Conservation (phyloP, 2,329 filamentous ascomycete genomes). For the Mycocentrospora acerina region DNA sequence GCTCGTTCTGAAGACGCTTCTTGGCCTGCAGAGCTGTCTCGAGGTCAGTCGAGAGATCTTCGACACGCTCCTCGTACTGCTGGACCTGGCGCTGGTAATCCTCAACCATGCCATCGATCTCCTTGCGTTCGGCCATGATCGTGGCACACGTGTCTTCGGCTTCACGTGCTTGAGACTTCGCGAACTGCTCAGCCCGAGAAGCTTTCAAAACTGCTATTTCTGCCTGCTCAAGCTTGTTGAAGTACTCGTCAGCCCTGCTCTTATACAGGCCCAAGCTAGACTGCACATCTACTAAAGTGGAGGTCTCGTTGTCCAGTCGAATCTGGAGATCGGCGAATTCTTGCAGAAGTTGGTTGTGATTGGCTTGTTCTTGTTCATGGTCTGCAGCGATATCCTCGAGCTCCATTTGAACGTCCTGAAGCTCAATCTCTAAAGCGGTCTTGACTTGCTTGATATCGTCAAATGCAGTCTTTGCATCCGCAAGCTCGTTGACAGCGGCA, state of each 20-base stretch:
- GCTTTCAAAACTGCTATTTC: slow-evolving; percentile 95
- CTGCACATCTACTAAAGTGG: slow-evolving; percentile 78
- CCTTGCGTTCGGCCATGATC: slow-evolving; percentile 88
- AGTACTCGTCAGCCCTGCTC: slow-evolving; percentile 90
- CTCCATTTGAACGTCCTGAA: slow-evolving; percentile 81
- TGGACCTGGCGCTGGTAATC: slow-evolving; percentile 89
- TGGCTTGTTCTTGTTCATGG: slow-evolving; percentile 84
- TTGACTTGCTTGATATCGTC: slow-evolving; percentile 84
- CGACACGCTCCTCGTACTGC: slow-evolving; percentile 84
- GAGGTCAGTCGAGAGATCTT: slow-evolving; percentile 88
- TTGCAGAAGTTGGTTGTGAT: slow-evolving; percentile 82
- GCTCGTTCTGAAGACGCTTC: slow-evolving; percentile 92
- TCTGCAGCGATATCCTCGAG: slow-evolving; percentile 76
- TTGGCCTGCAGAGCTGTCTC: slow-evolving; percentile 84
- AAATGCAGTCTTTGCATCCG: slow-evolving; percentile 82
- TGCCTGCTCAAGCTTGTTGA: slow-evolving; percentile 93
- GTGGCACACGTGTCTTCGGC: slow-evolving; percentile 87
- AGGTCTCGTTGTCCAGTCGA: slow-evolving; percentile 83
- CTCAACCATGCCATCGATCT: slow-evolving; percentile 83
- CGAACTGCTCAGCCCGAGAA: slow-evolving; percentile 87
- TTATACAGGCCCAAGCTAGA: slow-evolving; percentile 89
- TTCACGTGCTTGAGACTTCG: slow-evolving; percentile 84
- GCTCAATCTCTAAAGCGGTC: slow-evolving; percentile 77
- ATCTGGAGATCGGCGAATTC: slow-evolving; percentile 95
- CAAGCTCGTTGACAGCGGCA: slow-evolving; percentile 78